Conservation (phyloP, 169 alveolate genomes). For the Cryptosporidium tyzzeri region DNA sequence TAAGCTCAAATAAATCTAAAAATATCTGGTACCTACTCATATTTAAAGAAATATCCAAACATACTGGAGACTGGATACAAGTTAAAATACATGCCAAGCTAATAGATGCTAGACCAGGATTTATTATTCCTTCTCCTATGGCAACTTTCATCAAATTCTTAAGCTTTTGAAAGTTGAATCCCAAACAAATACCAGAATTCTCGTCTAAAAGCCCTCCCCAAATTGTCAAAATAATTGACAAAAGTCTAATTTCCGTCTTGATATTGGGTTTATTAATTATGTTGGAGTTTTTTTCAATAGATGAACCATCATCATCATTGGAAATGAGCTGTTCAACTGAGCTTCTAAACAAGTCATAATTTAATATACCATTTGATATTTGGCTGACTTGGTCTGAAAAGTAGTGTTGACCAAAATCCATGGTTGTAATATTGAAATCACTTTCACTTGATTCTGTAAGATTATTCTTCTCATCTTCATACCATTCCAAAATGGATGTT, state of each 20-base stretch:
- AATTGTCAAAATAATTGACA: slow-evolving; percentile 16
- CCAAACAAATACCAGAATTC: neutral
- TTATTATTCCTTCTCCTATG: slow-evolving; percentile 9
- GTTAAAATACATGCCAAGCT: slow-evolving; percentile 32
- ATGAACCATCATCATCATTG: neutral
- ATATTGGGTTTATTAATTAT: neutral
- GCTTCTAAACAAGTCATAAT: neutral
- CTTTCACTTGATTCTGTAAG: neutral
- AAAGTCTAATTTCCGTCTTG: slow-evolving; percentile 18
- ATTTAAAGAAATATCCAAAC: slow-evolving; percentile 9
- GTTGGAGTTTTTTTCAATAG: neutral
- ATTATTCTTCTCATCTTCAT: neutral
- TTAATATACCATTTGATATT: slow-evolving; percentile 1
- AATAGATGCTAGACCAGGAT: neutral
- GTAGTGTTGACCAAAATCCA: neutral
- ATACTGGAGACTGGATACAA: neutral
- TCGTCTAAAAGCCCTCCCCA: slow-evolving; percentile 44
- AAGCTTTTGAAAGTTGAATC: slow-evolving; percentile 32
- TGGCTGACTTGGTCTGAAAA: slow-evolving; percentile 30
- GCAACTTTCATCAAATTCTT: neutral
- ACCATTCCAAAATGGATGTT: slow-evolving; percentile 22
- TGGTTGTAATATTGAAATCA: neutral
- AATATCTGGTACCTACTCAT: slow-evolving; percentile 47
- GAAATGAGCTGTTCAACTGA: neutral
- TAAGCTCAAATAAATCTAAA: slow-evolving; percentile 42